Base-by-base conservation (phyloP, 2,329 filamentous ascomycete species). In the Dothiorella sarmentorum region DNA sequence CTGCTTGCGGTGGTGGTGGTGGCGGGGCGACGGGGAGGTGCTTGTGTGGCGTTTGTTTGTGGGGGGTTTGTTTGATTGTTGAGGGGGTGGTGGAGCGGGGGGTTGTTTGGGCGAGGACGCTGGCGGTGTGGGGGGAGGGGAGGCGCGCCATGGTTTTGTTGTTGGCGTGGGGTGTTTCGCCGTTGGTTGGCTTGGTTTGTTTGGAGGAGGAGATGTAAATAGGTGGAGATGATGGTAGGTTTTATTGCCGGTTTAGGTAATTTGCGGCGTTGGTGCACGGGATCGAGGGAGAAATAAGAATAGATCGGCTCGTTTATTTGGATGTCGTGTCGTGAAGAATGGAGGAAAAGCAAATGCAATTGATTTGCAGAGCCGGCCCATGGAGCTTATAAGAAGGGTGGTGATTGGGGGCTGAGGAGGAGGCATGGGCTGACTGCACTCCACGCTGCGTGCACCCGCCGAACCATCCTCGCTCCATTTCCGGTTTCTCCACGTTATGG, bases 381-480 rank as follows among this genome's bases (percentile, higher is more conserved):
- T n/a, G n/a, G n/a, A n/a, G n/a, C n/a, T n/a, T n/a, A n/a, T n/a
- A n/a, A n/a, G n/a, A n/a, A n/a, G n/a, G n/a, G n/a, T n/a, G n/a
- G n/a, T n/a, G n/a, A n/a, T n/a, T n/a, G n/a, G n/a, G n/a, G n/a
- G n/a, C n/a, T n/a, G n/a, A n/a, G n/a, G n/a, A n/a, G n/a, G 26
- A n/a, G 18, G 35, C 49, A 53, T 53, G 49, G 49, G 24, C 49
- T 53, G 49, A 53, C 49, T 53, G 49, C 49, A 53, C 49, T 53
- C 49, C 49, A 53, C 49, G 49, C 49, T 53, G 49, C 49, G 49
- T 24, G 33, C 35, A 40, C 33, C 49, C 49, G 49, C 33, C 49
- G n/a, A 53, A 29, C 49, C 49, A 53, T 53, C 15, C n/a, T 53
- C 33, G 49, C 11, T 29, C 49, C 33, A 27, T 40, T 51, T 35